Conservation (phyloP, 1,284 basidiomycete genomes). For the Cutaneotrichosporon sp. region DNA sequence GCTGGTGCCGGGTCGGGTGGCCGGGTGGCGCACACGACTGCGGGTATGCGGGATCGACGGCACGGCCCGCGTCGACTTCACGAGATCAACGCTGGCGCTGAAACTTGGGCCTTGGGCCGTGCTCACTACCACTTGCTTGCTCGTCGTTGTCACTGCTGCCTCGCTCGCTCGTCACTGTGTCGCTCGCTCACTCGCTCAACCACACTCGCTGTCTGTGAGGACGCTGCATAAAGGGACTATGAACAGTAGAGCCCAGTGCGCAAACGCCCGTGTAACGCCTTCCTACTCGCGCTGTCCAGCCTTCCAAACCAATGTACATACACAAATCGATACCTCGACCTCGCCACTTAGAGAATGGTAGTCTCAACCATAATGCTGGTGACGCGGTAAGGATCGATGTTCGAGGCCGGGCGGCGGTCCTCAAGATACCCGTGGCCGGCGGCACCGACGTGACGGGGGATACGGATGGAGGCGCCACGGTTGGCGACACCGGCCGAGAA, state of each 20-base stretch:
- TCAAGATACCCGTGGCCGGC: constrained; percentile 96
- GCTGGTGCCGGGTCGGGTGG: too few species aligned
- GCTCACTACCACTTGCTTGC: not conserved
- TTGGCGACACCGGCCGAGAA: constrained; percentile 97
- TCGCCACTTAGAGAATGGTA: constrained; percentile 56
- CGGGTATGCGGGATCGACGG: too few species aligned
- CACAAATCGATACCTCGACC: not conserved
- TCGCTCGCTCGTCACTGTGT: too few species aligned
- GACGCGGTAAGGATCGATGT: constrained; percentile 85
- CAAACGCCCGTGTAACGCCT: constrained; percentile 2
- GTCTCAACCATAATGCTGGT: constrained; percentile 89
- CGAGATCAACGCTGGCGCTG: not conserved
- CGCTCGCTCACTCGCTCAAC: too few species aligned
- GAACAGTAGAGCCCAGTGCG: constrained; percentile 2
- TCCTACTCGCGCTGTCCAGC: not conserved
- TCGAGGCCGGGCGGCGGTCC: constrained; percentile 94
- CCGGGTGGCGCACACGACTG: too few species aligned
- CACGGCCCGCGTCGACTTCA: too few species aligned
- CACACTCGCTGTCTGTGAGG: not conserved
- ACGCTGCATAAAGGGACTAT: constrained; percentile 4
- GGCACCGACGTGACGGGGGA: constrained; percentile 78
- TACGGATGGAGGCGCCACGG: constrained; percentile 80
- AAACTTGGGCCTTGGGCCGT: too few species aligned
- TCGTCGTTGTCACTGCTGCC: not conserved
- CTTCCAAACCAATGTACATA: constrained; percentile 14